Percentiles rank a stretch among this genome's conserved stretches.
Evolutionary conservation across 177 flowering plant genomes (phyloP).

Genomic region (Vitis hybrid): DNA sequence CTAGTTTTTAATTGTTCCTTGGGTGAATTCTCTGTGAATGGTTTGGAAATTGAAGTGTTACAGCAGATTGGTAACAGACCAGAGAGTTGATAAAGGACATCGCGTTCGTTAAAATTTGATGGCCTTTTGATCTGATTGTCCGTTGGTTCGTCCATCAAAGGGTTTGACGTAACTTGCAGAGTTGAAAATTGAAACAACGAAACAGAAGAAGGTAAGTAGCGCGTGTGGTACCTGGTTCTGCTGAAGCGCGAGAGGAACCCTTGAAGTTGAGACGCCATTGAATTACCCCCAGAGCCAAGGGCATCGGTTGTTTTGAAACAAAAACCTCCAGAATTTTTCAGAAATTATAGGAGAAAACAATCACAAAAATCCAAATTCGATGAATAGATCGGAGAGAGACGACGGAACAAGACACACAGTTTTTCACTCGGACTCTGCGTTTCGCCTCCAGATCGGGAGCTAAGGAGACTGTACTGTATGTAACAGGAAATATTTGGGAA

Average conservation of each 20-base stretch:
- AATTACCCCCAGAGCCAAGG: background rate
- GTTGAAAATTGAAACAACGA: conserved; percentile 25
- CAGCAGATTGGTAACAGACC: conserved; percentile 39
- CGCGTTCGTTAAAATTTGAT: conserved; percentile 37
- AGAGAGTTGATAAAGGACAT: conserved; percentile 53
- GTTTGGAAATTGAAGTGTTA: conserved; percentile 11
- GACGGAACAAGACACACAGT: too few species aligned
- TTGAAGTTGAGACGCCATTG: conserved; percentile 21
- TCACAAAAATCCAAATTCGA: too few species aligned
- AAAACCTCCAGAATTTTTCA: too few species aligned
- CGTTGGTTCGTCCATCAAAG: conserved; percentile 1
- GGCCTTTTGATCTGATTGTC: conserved; percentile 1
- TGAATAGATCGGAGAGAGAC: too few species aligned
- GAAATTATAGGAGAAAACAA: too few species aligned
- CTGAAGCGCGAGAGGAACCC: conserved; percentile 9
- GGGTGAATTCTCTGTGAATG: conserved; percentile 8
- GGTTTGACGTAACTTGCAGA: conserved; percentile 5
- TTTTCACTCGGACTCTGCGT: too few species aligned
- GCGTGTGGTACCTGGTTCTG: conserved; percentile 23
- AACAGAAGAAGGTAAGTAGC: background rate
- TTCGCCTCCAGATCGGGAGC: too few species aligned
- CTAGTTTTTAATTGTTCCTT: conserved; percentile 5
- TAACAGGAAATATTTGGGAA: too few species aligned
- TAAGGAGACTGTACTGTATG: too few species aligned
- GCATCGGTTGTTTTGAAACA: too few species aligned